Base-by-base conservation (phyloP, 2,329 filamentous ascomycete species). In the Paracorniculantispora psalliotae region DNA sequence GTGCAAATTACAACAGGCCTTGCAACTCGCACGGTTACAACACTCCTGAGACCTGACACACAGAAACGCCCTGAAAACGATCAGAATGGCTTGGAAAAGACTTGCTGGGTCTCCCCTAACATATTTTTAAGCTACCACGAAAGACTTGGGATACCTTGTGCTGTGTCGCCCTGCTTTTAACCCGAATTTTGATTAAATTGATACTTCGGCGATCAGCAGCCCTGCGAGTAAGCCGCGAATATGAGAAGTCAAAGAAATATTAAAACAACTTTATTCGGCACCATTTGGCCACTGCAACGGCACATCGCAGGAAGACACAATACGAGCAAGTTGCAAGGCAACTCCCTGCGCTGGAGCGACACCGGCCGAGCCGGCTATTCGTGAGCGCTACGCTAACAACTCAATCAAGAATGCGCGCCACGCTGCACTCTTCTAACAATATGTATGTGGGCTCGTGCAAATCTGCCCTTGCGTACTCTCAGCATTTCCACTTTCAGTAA, bases 21-120 rank as follows among this genome's bases (percentile, higher is more conserved):
- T 39, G 19, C 43, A 48, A 23, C 21, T 21, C 43, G 52, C 52
- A 48, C 43, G 43, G 43, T 39, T 35, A 21, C 41, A 21, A 28
- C 30, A n/a, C 15, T 37, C n/a, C n/a, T 39, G 53, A 56, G 33
- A 56, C 53, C 30, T 48, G 33, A 56, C 23, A 44, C 43, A 21
- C 19, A 35, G 52, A 15, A 47, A 48, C 17, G 21, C 30, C 37
- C 21, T 23, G 2, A 46, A 17, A 28, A 15, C 17, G 15, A 28
- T 47, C 26, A 55, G 15, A 17, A 12, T 25, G 26, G 7, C 19
- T 30, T n/a, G 3, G 10, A 25, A 25, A 23, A 10, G 19, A 35
- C 41, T n/a, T n/a, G n/a, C n/a, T 35, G 39, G 19, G 26, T 35
- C 19, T 3, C 19, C 9, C n/a, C 15, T n/a, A 8, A 26, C 1